Base-by-base conservation (phyloP, 208 protist species). In the Leptomonas pyrrhocoris region DNA sequence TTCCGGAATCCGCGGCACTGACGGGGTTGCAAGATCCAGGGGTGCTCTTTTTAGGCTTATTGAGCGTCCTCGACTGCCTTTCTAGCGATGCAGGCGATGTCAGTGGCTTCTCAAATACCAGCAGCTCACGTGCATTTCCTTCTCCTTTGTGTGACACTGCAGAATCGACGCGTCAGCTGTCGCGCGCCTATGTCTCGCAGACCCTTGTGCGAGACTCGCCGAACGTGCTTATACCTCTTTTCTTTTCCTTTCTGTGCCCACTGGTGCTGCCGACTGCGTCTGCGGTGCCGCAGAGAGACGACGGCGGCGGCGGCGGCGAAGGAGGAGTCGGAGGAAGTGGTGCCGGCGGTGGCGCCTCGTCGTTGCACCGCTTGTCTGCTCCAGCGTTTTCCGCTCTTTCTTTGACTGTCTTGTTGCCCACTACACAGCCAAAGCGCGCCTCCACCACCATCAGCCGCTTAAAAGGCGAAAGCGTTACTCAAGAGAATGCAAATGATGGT, bases 211-310 rank as follows among this genome's bases (percentile, higher is more conserved):
- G 51, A 25, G 76, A 77, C 66, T 50, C 73, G 46, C 34, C 28
- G 18, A 57, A 63, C 31, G 12, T 68, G 7, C 49, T 75, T 19
- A 42, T 77, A 23, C 76, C 72, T 13, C 61, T 77, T 12, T 66
- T 64, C 43, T 61, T 73, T 27, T 75, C 76, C 7, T 71, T 81
- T n/a, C 30, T 81, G 45, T 72, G 67, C 21, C 72, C 76, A 6
- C 56, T 81, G 11, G 46, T 81, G 49, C 31, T 60, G 28, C 60
- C 76, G 0, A n/a, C 60, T 15, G 56, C 45, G 13, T 36, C 25
- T 30, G 31, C 42, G 30, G 21, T 21, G n/a, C 21, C 28, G 38
- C 60, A 25, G 42, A 54, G 19, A 15, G 45, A 38, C 18, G 13
- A 7, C 5, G 28, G 49, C 2, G 19, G 12, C 23, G 0, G 23